Evolutionary conservation across 495 filamentous ascomycete genomes (phyloP).

Genomic region (Penicillium malachiteum): DNA sequence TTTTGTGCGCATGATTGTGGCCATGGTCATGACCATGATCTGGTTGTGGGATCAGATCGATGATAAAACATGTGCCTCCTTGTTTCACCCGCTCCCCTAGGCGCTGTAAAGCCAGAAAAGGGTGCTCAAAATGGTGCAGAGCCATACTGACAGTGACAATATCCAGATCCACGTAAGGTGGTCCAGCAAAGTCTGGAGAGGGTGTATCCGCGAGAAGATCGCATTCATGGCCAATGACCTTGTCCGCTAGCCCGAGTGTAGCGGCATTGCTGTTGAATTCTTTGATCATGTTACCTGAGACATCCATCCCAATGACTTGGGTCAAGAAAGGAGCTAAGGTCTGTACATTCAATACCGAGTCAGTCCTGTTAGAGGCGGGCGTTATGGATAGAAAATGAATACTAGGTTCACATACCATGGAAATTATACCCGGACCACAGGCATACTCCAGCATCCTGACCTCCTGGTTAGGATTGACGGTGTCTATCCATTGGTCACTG

Average conservation of each 20-base stretch:
- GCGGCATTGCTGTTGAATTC: constrained; percentile 51
- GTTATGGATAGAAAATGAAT: too few species aligned
- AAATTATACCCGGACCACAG: constrained; percentile 67
- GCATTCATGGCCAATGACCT: constrained; percentile 58
- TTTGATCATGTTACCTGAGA: constrained; percentile 65
- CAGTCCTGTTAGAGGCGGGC: not conserved
- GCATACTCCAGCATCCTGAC: constrained; percentile 72
- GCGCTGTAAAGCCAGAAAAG: constrained; percentile 51
- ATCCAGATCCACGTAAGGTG: constrained; percentile 60
- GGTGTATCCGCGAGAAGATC: constrained; percentile 51
- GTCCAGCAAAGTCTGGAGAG: constrained; percentile 37
- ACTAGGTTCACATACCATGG: constrained; percentile 40
- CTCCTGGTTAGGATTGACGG: constrained; percentile 38
- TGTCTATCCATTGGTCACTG: constrained; percentile 55
- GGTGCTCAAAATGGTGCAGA: constrained; percentile 72
- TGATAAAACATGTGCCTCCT: constrained; percentile 62
- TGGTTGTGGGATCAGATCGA: constrained; percentile 56
- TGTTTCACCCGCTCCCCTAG: constrained; percentile 59
- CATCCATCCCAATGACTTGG: constrained; percentile 61
- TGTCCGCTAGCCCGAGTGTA: constrained; percentile 42
- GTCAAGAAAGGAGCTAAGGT: constrained; percentile 61
- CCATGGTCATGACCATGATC: constrained; percentile 26
- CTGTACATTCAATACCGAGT: constrained; percentile 20
- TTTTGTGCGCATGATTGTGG: constrained; percentile 20
- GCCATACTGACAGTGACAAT: constrained; percentile 63